Conservation (phyloP, 1,284 basidiomycete genomes). For the Ceratobasidium sp. region DNA sequence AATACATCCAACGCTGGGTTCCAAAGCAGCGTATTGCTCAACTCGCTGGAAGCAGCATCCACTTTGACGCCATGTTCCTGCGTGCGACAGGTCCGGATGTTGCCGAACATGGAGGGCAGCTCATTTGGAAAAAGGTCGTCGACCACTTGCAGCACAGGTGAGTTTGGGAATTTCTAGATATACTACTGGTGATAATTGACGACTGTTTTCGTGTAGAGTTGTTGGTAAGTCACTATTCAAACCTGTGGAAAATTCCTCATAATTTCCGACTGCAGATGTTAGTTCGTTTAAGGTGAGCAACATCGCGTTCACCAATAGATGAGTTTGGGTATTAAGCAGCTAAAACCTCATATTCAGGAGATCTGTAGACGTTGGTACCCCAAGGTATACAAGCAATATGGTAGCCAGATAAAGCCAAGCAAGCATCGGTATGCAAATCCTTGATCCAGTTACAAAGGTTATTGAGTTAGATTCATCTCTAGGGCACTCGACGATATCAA, state of each 20-base stretch:
- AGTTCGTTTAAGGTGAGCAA: conserved; percentile 23
- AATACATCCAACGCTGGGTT: conserved; percentile 82
- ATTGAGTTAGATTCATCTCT: neutral
- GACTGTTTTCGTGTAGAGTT: neutral
- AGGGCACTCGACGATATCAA: conserved; percentile 38
- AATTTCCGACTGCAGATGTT: conserved; percentile 10
- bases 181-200: neutral
- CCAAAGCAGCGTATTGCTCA: conserved; percentile 72
- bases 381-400: neutral
- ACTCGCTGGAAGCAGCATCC: conserved; percentile 85
- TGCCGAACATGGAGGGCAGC: conserved; percentile 59
- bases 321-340: neutral
- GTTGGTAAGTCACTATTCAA: conserved; percentile 13
- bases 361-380: conserved; percentile 36
- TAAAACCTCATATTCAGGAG: conserved; percentile 7
- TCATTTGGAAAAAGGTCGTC: conserved; percentile 17
- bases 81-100: conserved; percentile 78
- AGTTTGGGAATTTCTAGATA: neutral
- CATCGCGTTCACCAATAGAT: neutral
- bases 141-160: conserved; percentile 40
- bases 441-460: neutral
- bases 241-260: too few species aligned
- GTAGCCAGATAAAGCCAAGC: neutral
- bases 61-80: conserved; percentile 82
- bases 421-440: conserved; percentile 31